Evolutionary conservation across 1,284 basidiomycete species (phyloP), one percentile per base, ranked within the genome.

Genomic region (Anthracocystis setariae): DNA sequence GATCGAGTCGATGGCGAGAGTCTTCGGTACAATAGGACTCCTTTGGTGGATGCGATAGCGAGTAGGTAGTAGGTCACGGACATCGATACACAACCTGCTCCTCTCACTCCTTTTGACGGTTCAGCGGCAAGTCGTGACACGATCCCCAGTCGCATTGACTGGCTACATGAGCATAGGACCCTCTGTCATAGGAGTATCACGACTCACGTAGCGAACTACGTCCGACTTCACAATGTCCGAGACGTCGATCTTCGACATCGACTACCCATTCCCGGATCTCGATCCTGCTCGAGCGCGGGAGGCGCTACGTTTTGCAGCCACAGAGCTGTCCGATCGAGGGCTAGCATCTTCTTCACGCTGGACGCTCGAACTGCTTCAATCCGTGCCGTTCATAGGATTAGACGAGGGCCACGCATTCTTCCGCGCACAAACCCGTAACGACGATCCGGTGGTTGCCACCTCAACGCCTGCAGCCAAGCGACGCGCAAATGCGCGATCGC

Each of bases 331-430:
- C 8, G 67, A 77, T 9, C 58, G 75, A 20, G 73, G 74, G 4
- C 53, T 77, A 15, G 58, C 54, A 9, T 66, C 72, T 32, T 65
- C 72, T 2, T 71, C 74, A n/a, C 58, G 56, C 47, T 77, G 74
- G 74, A 74, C 79, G 20, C 62, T 77, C 32, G 79, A 81, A 44
- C 65, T 80, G 33, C 62, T 76, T 15, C 55, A 68, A 20, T 67
- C 69, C 15, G 69, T 78, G 1, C 73, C 75, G 2, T 63, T 51
- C 35, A 29, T 38, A 7, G 39, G 46, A 1, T 0, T 18, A 21
- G 5, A 32, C 4, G 47, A 18, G 35, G 25, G 20, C 4, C 18
- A 37, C 4, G 39, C 21, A 9, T 21, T 56, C 18, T 46, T 57
- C 20, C 29, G 64, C 5, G 18, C 32, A 9, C 67, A 43, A 18